phyloP scores from a whole-genome alignment of 345 rosid genomes.

The Capsella bursapastoris region DNA sequence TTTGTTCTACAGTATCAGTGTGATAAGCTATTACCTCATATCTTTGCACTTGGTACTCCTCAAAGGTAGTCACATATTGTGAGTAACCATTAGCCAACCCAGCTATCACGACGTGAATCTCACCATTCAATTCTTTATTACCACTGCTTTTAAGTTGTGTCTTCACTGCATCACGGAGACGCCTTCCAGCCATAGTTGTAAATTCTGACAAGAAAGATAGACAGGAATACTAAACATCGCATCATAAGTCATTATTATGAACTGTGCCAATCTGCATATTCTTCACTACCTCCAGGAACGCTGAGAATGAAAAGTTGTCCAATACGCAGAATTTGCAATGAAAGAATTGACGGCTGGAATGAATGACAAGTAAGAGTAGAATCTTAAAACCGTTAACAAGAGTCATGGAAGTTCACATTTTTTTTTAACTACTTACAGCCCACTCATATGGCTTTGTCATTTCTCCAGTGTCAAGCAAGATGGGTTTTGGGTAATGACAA shows the following conservation, averaged over 20 bases:
- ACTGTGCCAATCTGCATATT: constrained; percentile 30
- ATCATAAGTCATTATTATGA: constrained; percentile 12
- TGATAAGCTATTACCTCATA: constrained; percentile 69
- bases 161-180: constrained; percentile 94
- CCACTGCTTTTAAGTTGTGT: constrained; percentile 60
- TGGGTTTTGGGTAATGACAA: constrained; percentile 95
- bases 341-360: constrained; percentile 93
- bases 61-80: constrained; percentile 90
- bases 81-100: constrained; percentile 95
- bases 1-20: not conserved
- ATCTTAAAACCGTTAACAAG: constrained; percentile 14
- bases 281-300: constrained; percentile 87
- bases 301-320: constrained; percentile 92
- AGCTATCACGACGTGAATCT: constrained; percentile 84
- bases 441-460: constrained; percentile 94
- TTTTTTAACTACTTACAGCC: constrained; percentile 68
- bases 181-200: constrained; percentile 99
- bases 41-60: constrained; percentile 93
- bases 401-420: constrained; percentile 5
- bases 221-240: constrained; percentile 6
- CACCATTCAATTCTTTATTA: constrained; percentile 47
- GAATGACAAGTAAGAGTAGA: constrained; percentile 30
- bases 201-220: constrained; percentile 63
- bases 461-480: constrained; percentile 97
- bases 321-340: constrained; percentile 81